Percentiles rank a stretch among this genome's conserved stretches.
phyloP scores from a whole-genome alignment of 2,329 filamentous ascomycete species.

The Blumeria graminis region DNA sequence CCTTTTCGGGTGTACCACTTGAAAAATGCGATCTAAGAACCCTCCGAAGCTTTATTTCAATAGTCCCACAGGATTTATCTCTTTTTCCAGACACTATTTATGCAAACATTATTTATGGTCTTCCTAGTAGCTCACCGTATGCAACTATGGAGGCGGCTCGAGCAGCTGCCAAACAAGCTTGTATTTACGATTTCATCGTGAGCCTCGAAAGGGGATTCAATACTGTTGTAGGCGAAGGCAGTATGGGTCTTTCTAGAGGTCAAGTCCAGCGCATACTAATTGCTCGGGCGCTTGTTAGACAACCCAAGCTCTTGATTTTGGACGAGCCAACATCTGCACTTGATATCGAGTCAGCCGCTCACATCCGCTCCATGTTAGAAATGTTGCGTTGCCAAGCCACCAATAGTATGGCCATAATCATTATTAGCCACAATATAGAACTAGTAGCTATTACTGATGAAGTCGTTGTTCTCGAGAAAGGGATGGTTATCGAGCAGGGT shows the following conservation, averaged over 20 bases:
- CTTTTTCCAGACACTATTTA: constrained; percentile 57
- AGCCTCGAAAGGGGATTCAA: constrained; percentile 47
- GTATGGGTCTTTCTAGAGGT: constrained; percentile 49
- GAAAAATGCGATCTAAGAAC: constrained; percentile 31
- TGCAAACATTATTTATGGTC: constrained; percentile 64
- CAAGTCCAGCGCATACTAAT: constrained; percentile 66
- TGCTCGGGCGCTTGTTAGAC: constrained; percentile 49
- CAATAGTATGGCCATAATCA: constrained; percentile 39
- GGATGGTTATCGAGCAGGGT: constrained; percentile 42
- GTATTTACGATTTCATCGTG: constrained; percentile 53
- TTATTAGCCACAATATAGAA: constrained; percentile 59
- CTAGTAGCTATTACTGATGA: constrained; percentile 69
- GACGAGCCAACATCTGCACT: constrained; percentile 75
- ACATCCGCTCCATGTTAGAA: constrained; percentile 37
- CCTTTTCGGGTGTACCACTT: constrained; percentile 33
- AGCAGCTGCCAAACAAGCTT: constrained; percentile 29
- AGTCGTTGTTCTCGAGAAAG: constrained; percentile 48
- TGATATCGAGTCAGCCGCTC: constrained; percentile 40
- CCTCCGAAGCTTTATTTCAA: constrained; percentile 36
- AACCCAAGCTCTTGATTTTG: constrained; percentile 49
- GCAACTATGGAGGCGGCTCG: constrained; percentile 22
- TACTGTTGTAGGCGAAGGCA: constrained; percentile 56
- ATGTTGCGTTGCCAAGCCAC: constrained; percentile 17
- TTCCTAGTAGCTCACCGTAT: constrained; percentile 28
- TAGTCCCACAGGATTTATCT: constrained; percentile 46